Base-by-base conservation (phyloP, 2,329 filamentous ascomycete species). In the Cordyceps cicadae region DNA sequence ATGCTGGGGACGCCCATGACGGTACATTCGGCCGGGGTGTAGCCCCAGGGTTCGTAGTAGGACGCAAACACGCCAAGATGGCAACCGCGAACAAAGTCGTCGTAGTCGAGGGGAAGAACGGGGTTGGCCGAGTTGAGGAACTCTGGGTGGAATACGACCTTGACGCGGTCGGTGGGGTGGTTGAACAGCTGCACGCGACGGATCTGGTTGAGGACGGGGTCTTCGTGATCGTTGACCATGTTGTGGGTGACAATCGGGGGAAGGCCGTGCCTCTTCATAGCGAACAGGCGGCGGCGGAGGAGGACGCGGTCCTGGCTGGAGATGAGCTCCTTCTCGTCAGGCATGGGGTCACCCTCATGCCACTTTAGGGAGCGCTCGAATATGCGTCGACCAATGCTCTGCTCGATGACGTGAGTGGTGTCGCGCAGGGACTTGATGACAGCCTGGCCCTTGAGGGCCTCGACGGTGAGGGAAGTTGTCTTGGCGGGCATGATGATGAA, bases 401-500 rank as follows among this genome's bases (percentile, higher is more conserved):
- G 85, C 76, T 97, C 92, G 68, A 99, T 96, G 70, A 94, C 87
- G 69, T 93, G 89, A 48, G 97, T 87, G 0, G 93, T 97, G 70
- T 97, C 94, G 62, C 92, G 85, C 62, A 99, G 81, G 26, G 93
- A 96, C 76, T 97, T 99, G 77, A 97, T 93, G 48, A 97, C 93
- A 0, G 94, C 94, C 75, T 99, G 94, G 51, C 94, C 94, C 75
- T 96, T 96, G 64, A 99, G 83, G 0, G 94, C 91, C 73, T 97
- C 94, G 2, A 97, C 94, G 0, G 94, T 96, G 59, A 99, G 81
- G 0, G 93, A 97, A 8, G 91, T 90, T 2, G 93, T 97, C 76
- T 97, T 92, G 1, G 94, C 94, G 3, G 94, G 94, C 91, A 99
- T 96, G 73, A 99, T 97, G 75, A 99, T 89, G 72, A 99, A 99